phyloP scores from a whole-genome alignment of 306 rosid genomes.

The Acacia acuminata region DNA sequence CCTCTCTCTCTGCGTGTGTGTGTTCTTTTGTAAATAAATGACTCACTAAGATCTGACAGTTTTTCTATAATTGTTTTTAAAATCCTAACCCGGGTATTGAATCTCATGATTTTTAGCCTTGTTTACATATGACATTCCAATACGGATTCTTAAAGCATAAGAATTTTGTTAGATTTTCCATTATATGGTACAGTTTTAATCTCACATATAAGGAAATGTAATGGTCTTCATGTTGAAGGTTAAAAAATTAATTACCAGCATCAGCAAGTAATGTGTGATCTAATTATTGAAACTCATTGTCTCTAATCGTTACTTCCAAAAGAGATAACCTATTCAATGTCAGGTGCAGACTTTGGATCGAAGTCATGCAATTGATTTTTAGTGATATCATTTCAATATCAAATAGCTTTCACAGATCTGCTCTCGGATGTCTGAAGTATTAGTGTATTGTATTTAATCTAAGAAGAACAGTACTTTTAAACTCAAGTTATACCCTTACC shows the following conservation, averaged over 20 bases:
- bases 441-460: not conserved
- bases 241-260: not conserved
- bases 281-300: slow-evolving; percentile 13
- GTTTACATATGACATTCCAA: not conserved
- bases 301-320: not conserved
- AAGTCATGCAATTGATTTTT: slow-evolving; percentile 6
- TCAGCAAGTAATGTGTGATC: not conserved
- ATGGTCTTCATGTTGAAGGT: not conserved
- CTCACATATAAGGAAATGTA: not conserved
- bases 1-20: slow-evolving; percentile 2
- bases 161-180: not conserved
- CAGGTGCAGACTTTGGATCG: not conserved
- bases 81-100: slow-evolving; percentile 5
- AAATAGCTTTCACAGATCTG: not conserved
- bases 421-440: not conserved
- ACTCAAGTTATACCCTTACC: not conserved
- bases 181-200: slow-evolving; percentile 9
- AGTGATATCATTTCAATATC: not conserved
- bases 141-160: not conserved
- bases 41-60: slow-evolving; percentile 8
- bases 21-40: not conserved
- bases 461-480: not conserved
- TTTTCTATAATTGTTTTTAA: slow-evolving; percentile 2
- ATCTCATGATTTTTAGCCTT: slow-evolving; percentile 17
- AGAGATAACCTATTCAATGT: not conserved